A percentile compares a stretch with the other conserved stretches of the same genome.
Evolutionary conservation across 768 basidiomycete genomes (phyloP).

Genomic region (Lactifluus pinguis): DNA sequence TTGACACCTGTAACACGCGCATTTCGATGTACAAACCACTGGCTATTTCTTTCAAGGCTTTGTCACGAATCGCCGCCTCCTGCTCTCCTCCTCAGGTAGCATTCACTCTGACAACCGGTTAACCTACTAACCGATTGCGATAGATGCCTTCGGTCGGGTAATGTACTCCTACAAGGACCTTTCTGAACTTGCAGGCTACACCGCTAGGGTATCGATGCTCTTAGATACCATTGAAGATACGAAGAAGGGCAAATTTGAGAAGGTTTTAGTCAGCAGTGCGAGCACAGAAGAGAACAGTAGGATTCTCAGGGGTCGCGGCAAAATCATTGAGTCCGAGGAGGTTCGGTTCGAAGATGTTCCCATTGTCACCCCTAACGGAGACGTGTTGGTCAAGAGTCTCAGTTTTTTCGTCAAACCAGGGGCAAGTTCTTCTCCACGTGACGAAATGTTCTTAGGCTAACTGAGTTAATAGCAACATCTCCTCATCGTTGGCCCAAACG

Average conservation of each 20-base stretch:
- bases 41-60: conserved; percentile 48
- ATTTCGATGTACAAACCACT: neutral
- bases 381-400: conserved; percentile 74
- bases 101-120: neutral
- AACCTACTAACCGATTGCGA: conserved; percentile 1
- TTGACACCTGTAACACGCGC: conserved; percentile 28
- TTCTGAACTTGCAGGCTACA: conserved; percentile 92
- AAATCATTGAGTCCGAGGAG: conserved; percentile 75
- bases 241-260: conserved; percentile 76
- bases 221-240: conserved; percentile 89
- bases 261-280: conserved; percentile 73
- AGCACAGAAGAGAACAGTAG: conserved; percentile 62
- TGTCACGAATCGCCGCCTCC: conserved; percentile 87
- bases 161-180: conserved; percentile 99
- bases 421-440: conserved; percentile 34
- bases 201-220: conserved; percentile 79
- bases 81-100: conserved; percentile 77
- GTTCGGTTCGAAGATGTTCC: conserved; percentile 91
- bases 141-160: conserved; percentile 89
- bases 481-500: conserved; percentile 91
- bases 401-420: conserved; percentile 87
- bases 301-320: conserved; percentile 68
- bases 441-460: neutral
- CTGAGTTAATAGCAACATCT: conserved; percentile 62
- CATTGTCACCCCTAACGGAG: conserved; percentile 93